Conservation (phyloP, 768 basidiomycete genomes). For the Suillus plorans region DNA sequence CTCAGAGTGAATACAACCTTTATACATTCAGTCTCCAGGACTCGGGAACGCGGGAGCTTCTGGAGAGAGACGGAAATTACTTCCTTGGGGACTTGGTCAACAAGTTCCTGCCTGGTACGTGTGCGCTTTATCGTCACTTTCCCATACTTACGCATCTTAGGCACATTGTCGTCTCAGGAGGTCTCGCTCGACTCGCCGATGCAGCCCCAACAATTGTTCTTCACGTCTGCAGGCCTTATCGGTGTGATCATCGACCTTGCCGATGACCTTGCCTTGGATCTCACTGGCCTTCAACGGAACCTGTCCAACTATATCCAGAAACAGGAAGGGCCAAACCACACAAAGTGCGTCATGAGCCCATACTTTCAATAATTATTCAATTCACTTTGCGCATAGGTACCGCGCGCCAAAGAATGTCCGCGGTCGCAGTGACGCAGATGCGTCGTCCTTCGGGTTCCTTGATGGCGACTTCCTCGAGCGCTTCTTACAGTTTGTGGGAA, state of each 20-base stretch:
- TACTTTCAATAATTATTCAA: slow-evolving; percentile 2
- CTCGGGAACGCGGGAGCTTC: slow-evolving; percentile 39
- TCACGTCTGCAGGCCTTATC: slow-evolving; percentile 78
- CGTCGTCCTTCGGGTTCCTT: slow-evolving; percentile 70
- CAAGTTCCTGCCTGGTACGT: slow-evolving; percentile 66
- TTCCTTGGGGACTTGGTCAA: slow-evolving; percentile 77
- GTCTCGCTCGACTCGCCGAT: slow-evolving; percentile 41
- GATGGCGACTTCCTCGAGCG: slow-evolving; percentile 86
- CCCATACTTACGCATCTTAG: slow-evolving; percentile 34
- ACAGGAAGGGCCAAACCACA: slow-evolving; percentile 58
- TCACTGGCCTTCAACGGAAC: slow-evolving; percentile 77
- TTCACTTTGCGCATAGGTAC: slow-evolving; percentile 44
- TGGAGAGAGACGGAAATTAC: slow-evolving; percentile 70
- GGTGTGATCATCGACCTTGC: slow-evolving; percentile 66
- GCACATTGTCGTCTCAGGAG: slow-evolving; percentile 51
- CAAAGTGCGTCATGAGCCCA: slow-evolving; percentile 44
- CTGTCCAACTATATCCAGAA: slow-evolving; percentile 52
- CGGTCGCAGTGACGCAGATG: slow-evolving; percentile 59
- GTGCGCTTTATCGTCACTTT: background rate
- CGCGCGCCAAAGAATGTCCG: slow-evolving; percentile 61
- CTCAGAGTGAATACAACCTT: slow-evolving; percentile 67
- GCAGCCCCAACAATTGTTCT: slow-evolving; percentile 64
- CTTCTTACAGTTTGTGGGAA: slow-evolving; percentile 46
- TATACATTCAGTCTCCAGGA: slow-evolving; percentile 57
- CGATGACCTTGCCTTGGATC: slow-evolving; percentile 50